phyloP scores from a whole-genome alignment of 768 basidiomycete species.

The Suillus ampliporus region DNA sequence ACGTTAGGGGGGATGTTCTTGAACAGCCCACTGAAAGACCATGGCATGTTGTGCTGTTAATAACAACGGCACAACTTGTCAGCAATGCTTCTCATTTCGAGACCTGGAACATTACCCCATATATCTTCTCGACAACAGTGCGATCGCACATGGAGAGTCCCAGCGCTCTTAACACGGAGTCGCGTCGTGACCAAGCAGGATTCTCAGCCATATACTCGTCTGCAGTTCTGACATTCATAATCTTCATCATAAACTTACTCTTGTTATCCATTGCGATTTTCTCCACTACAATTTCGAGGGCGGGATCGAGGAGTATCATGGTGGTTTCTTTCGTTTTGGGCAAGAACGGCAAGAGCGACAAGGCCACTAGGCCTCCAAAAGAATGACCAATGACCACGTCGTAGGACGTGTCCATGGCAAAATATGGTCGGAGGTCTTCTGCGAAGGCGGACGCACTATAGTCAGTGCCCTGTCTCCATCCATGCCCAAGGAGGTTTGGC shows the following conservation, averaged over 20 bases:
- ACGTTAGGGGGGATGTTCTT: conserved; percentile 10
- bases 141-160: conserved; percentile 11
- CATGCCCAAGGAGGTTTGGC: conserved; percentile 23
- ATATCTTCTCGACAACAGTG: conserved; percentile 12
- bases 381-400: conserved; percentile 27
- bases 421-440: conserved; percentile 20
- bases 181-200: conserved; percentile 15
- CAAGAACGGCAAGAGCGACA: conserved; percentile 21
- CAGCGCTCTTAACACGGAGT: conserved; percentile 15
- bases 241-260: neutral
- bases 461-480: conserved; percentile 14
- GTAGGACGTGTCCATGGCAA: conserved; percentile 10
- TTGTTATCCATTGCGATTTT: conserved; percentile 4
- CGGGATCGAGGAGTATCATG: conserved; percentile 18
- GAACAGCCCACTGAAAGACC: conserved; percentile 18
- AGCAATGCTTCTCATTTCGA: neutral
- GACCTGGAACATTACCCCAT: conserved; percentile 3
- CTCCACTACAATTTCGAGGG: conserved; percentile 6
- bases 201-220: conserved; percentile 14
- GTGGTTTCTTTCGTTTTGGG: conserved; percentile 8
- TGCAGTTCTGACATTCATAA: conserved; percentile 6
- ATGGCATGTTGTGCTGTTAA: conserved; percentile 19
- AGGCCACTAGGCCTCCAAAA: conserved; percentile 17
- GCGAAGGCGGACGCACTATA: conserved; percentile 12
- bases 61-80: neutral